Evolutionary conservation across 176 grass and related monocot species (phyloP).

Genomic region (Triticum timopheevii): DNA sequence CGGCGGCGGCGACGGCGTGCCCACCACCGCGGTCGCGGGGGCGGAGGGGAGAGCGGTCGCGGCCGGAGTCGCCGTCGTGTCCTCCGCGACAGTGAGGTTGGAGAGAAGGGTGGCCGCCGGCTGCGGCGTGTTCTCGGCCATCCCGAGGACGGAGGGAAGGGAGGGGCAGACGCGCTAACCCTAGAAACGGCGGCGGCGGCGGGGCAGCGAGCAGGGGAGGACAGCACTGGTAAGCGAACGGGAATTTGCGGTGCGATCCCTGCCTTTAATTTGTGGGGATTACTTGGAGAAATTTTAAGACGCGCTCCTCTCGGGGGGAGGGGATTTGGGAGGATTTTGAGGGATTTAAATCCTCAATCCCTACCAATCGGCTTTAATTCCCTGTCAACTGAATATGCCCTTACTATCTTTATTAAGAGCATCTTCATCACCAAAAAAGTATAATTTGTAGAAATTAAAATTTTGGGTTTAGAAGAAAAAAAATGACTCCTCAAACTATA

Average conservation of each 20-base stretch:
- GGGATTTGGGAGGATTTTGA: too few relatives aligned
- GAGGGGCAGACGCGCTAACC: neutral
- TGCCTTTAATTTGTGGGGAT: neutral
- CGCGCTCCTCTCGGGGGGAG: too few relatives aligned
- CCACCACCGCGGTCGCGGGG: neutral
- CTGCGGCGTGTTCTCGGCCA: neutral
- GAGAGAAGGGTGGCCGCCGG: neutral
- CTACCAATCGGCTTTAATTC: too few relatives aligned
- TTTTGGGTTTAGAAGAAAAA: too few relatives aligned
- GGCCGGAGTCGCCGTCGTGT: neutral
- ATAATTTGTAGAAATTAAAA: too few relatives aligned
- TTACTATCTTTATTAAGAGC: too few relatives aligned
- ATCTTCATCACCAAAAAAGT: too few relatives aligned
- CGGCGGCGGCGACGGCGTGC: conserved; percentile 6
- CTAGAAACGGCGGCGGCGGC: conserved; percentile 6
- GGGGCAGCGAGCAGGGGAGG: neutral
- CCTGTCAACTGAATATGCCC: too few relatives aligned
- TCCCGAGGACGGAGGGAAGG: neutral
- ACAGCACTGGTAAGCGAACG: neutral
- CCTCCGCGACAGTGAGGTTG: neutral
- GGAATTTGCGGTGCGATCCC: conserved; percentile 12
- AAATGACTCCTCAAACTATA: too few relatives aligned
- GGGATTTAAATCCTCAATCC: too few relatives aligned
- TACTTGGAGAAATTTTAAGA: neutral
- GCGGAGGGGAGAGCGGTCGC: neutral